A percentile compares a stretch with the other conserved stretches of the same genome.
These are phyloP conservation scores for Avena sativa DNA, from an alignment of 176 grass and related monocot genomes.

Conservation along the genomic window DNA sequence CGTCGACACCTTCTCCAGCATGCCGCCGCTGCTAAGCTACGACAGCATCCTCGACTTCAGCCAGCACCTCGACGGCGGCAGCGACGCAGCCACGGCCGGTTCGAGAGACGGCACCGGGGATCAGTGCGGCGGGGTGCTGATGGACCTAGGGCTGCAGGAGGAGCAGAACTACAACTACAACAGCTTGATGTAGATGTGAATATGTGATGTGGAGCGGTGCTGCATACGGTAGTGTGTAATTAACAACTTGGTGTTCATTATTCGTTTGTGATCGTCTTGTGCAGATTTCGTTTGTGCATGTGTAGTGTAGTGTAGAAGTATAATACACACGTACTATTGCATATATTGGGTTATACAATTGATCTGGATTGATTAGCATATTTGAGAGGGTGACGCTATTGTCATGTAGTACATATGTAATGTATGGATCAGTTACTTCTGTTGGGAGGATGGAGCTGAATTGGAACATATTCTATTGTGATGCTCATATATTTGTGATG, in stretches of 20 bases:
- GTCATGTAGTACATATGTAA: slow-evolving; percentile 28
- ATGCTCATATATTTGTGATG: slow-evolving; percentile 8
- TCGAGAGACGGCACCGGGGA: slow-evolving; percentile 17
- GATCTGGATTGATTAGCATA: slow-evolving; percentile 32
- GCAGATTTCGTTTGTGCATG: slow-evolving; percentile 45
- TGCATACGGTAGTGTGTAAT: slow-evolving; percentile 20
- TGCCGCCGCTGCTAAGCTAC: slow-evolving; percentile 43
- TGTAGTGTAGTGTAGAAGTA: slow-evolving; percentile 12
- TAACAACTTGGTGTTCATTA: slow-evolving; percentile 12
- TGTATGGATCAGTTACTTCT: slow-evolving; percentile 34
- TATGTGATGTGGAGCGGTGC: slow-evolving; percentile 22
- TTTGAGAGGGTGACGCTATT: slow-evolving; percentile 15
- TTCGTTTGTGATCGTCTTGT: slow-evolving; percentile 50
- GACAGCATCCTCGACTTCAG: slow-evolving; percentile 41
- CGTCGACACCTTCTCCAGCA: slow-evolving; percentile 12
- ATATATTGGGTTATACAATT: slow-evolving; percentile 12
- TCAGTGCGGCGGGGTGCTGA: slow-evolving; percentile 44
- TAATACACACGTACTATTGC: slow-evolving; percentile 22
- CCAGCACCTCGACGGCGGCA: slow-evolving; percentile 40
- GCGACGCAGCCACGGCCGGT: not conserved
- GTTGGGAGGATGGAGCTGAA: not conserved
- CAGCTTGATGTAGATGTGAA: slow-evolving; percentile 51
- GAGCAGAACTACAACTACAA: slow-evolving; percentile 60
- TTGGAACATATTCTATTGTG: not conserved
- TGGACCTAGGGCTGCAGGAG: slow-evolving; percentile 51